Conservation (phyloP, 2,329 filamentous ascomycete genomes). For the Berkeleyomyces rouxiae region DNA sequence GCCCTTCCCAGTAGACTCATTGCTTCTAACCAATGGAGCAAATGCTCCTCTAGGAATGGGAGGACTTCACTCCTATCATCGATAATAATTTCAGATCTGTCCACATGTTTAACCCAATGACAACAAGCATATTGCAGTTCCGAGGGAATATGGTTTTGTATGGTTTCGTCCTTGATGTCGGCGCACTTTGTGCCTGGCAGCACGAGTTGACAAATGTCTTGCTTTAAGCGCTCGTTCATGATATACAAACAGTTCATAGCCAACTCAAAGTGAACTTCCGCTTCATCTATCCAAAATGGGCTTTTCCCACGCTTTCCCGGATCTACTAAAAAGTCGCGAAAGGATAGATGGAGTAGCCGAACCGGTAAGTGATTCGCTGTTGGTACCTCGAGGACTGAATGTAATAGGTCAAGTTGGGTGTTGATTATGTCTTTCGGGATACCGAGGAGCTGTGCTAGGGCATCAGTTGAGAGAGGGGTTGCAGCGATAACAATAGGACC, state of each 20-base stretch:
- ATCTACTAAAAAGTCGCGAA: background rate
- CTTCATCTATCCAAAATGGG: background rate
- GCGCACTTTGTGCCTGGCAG: background rate
- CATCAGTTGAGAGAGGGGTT: background rate
- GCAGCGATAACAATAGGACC: background rate
- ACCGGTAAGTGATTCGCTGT: background rate
- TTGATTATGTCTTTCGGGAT: background rate
- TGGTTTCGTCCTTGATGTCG: background rate
- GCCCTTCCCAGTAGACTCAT: background rate
- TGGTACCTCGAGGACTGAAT: background rate
- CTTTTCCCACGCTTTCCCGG: background rate
- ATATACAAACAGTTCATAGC: background rate
- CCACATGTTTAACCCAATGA: background rate
- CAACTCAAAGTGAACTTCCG: background rate
- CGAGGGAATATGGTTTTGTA: background rate
- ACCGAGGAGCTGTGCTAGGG: background rate
- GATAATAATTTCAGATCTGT: conserved; percentile 1
- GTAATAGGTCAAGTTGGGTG: background rate
- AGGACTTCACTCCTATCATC: conserved; percentile 19
- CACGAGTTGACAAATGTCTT: background rate
- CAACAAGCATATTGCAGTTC: background rate
- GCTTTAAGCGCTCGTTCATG: background rate
- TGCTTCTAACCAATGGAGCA: background rate
- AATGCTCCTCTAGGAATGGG: conserved; percentile 16
- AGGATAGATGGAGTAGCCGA: background rate